Evolutionary conservation across 352 stramenopile genomes (phyloP).

Genomic region (Globisporangium rhizosaccharum): DNA sequence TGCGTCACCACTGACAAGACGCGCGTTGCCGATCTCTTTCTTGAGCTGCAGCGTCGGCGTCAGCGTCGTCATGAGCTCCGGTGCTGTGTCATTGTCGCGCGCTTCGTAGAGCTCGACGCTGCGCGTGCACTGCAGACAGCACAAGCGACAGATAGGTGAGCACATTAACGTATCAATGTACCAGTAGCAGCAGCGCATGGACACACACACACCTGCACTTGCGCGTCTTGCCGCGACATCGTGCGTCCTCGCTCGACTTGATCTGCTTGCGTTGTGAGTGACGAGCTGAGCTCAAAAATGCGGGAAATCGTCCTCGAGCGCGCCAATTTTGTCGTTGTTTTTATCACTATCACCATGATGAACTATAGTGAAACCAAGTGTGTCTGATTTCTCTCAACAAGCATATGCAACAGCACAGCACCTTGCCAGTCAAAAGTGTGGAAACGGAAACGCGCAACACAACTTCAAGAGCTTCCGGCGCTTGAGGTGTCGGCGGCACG

Average conservation of each 20-base stretch:
- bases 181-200: neutral
- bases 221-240: neutral
- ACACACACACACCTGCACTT: neutral
- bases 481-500: too few species aligned
- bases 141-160: neutral
- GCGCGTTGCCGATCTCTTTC: slow-evolving; percentile 78
- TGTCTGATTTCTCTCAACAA: neutral
- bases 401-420: neutral
- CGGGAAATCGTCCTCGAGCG: too few species aligned
- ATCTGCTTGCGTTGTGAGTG: neutral
- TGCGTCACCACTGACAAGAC: slow-evolving; percentile 60
- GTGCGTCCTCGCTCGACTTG: neutral
- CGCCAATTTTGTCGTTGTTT: too few species aligned
- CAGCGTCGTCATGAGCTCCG: slow-evolving; percentile 28
- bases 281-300: neutral
- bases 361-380: neutral
- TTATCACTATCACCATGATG: neutral
- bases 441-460: neutral
- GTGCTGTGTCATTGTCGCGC: slow-evolving; percentile 29
- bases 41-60: slow-evolving; percentile 47
- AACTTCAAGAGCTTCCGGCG: too few species aligned
- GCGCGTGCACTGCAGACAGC: slow-evolving; percentile 34
- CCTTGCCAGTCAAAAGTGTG: neutral
- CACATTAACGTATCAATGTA: neutral
- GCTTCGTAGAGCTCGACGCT: slow-evolving; percentile 52